Base-by-base conservation (phyloP, 2,329 filamentous ascomycete species). In the Colletotrichum limetticola region DNA sequence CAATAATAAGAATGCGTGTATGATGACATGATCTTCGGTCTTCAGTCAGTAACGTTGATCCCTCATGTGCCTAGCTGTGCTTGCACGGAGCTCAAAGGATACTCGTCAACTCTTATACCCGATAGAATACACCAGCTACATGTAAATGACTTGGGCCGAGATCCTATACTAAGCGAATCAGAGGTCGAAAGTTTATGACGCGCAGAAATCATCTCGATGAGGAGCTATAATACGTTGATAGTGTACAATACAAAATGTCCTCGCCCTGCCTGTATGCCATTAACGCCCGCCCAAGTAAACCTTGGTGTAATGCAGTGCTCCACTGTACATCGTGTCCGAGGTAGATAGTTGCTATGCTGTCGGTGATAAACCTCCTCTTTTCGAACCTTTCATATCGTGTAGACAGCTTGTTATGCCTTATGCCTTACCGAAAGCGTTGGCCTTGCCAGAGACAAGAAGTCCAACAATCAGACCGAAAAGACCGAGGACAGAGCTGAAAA, bases 381-480 rank as follows among this genome's bases (percentile, higher is more conserved):
- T 64, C 60, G 60, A 42, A 37, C 2, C 62, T 30, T 52, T 46
- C 58, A 46, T 32, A 52, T 61, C 53, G 59, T 32, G 26, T 52
- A 32, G 24, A 56, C 37, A 37, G n/a, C 49, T 14, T 49, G 37
- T 30, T 53, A 49, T 26, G 46, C 70, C 16, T 72, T 76, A 77
- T 64, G 66, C 75, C 74, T 81, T 80, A 75, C 87, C 87, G 75
- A 98, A 97, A 75, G 95, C 94, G 28, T 86, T 82, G 30, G 97
- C 95, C 84, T 97, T 97, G 82, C 92, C 90, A 72, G 94, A 94
- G 65, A 98, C 90, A 76, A 99, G 88, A 68, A 99, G 89, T 58
- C 97, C 97, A 77, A 99, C 92, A 80, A 99, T 99, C 75, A 99
- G 89, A 72, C 97, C 97, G 80, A 99, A 99, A 4, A 99, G 91